These are phyloP conservation scores for Metarhizium guizhouense DNA, from an alignment of 2,329 filamentous ascomycete species.

Conservation along the genomic window DNA sequence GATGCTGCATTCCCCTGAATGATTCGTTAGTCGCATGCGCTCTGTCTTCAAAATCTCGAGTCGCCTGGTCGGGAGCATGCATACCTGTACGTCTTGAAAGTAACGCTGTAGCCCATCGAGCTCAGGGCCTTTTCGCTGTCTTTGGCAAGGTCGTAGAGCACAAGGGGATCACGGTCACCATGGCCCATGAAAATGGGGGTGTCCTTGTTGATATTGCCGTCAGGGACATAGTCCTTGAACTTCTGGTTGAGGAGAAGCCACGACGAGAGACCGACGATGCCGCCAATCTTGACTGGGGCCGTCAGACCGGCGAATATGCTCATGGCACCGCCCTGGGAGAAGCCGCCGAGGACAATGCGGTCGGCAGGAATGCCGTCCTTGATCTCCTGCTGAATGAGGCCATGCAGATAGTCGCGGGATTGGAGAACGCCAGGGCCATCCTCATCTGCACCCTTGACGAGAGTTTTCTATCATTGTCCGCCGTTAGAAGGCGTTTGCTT, in stretches of 20 bases:
- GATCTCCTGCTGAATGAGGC: conserved; percentile 70
- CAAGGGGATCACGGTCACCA: conserved; percentile 67
- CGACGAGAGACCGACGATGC: conserved; percentile 73
- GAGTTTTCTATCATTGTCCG: conserved; percentile 26
- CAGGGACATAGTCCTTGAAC: conserved; percentile 29
- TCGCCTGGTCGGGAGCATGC: conserved; percentile 16
- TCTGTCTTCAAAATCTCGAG: background rate
- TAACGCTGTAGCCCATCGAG: conserved; percentile 61
- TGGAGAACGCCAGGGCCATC: conserved; percentile 61
- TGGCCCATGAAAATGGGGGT: conserved; percentile 88
- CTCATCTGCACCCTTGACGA: conserved; percentile 29
- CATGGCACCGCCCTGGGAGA: conserved; percentile 80
- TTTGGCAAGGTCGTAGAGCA: conserved; percentile 60
- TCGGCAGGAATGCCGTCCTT: conserved; percentile 69
- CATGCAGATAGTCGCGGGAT: conserved; percentile 59
- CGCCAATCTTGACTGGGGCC: conserved; percentile 60
- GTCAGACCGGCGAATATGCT: conserved; percentile 72
- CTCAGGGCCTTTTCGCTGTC: conserved; percentile 58
- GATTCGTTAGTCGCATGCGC: background rate
- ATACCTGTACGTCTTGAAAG: conserved; percentile 68
- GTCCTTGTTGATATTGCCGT: conserved; percentile 43
- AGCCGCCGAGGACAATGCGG: conserved; percentile 75
- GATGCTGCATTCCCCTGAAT: conserved; percentile 60
- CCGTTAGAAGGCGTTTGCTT: background rate
- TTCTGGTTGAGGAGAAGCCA: conserved; percentile 60